phyloP scores from a whole-genome alignment of 176 grass and related monocot species.

The Cenchrus fungigraminus region DNA sequence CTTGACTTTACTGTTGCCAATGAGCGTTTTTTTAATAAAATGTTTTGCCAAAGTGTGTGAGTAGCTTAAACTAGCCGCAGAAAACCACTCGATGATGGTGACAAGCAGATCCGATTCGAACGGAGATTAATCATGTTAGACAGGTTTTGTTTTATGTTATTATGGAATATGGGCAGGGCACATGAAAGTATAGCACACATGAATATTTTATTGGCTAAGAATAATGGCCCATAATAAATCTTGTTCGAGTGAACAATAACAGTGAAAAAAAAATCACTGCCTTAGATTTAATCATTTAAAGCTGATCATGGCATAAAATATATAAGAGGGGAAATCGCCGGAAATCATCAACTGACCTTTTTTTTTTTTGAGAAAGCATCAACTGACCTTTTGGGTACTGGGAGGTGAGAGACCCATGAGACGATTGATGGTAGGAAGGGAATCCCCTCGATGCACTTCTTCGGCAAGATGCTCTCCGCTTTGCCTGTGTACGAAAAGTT shows the following conservation, averaged over 20 bases:
- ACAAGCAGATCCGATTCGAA: background rate
- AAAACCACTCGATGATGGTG: background rate
- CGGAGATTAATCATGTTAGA: background rate
- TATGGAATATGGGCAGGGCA: background rate
- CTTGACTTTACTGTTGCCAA: no score
- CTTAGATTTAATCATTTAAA: constrained; percentile 6
- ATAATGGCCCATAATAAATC: background rate
- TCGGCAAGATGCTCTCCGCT: constrained; percentile 6
- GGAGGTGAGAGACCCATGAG: background rate
- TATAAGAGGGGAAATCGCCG: background rate
- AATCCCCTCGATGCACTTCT: background rate
- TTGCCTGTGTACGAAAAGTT: constrained; percentile 30
- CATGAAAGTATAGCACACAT: background rate
- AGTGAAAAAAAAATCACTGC: background rate
- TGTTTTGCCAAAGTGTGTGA: no score
- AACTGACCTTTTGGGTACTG: background rate
- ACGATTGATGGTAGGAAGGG: background rate
- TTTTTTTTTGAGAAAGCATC: background rate
- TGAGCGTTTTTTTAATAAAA: no score
- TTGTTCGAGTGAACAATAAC: background rate
- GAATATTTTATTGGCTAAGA: background rate
- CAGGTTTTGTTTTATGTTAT: constrained; percentile 9
- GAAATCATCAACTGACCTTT: background rate
- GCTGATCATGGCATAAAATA: constrained; percentile 20
- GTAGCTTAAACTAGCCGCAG: background rate